Evolutionary conservation across 345 rosid species (phyloP).

Genomic region (Geranium rotundifolium): DNA sequence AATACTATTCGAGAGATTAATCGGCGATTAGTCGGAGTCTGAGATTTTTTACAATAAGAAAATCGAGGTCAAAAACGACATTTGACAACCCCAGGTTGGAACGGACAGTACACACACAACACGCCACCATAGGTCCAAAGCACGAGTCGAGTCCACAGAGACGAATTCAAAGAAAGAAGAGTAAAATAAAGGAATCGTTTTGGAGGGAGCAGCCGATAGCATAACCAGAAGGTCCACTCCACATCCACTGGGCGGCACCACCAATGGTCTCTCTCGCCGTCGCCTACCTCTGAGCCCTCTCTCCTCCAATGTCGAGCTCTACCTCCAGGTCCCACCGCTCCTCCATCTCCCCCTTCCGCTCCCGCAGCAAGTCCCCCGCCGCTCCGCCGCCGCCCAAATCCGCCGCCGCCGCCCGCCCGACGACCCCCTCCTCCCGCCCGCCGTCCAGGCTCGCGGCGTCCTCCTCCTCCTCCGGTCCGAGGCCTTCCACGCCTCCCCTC

Average conservation of each 20-base stretch:
- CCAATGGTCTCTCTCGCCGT: not conserved
- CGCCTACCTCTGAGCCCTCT: not conserved
- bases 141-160: too few species aligned
- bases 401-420: slow-evolving; percentile 21
- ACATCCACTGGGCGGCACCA: too few species aligned
- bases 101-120: too few species aligned
- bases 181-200: not conserved
- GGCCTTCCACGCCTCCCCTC: slow-evolving; percentile 19
- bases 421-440: slow-evolving; percentile 37
- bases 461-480: slow-evolving; percentile 21
- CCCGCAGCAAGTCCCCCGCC: slow-evolving; percentile 54
- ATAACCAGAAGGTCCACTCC: not conserved
- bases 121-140: too few species aligned
- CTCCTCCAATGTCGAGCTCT: slow-evolving; percentile 34
- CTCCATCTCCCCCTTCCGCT: slow-evolving; percentile 76
- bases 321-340: slow-evolving; percentile 41
- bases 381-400: slow-evolving; percentile 25
- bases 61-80: too few species aligned
- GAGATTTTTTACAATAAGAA: too few species aligned
- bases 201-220: not conserved
- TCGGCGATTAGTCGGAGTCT: too few species aligned
- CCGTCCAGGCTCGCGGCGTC: slow-evolving; percentile 37
- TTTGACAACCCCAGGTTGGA: too few species aligned
- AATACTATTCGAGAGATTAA: too few species aligned
- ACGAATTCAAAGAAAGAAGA: not conserved